Percentiles rank a stretch among this genome's conserved stretches.
Conservation (phyloP, 2,329 filamentous ascomycete genomes). For the Ilyonectria sp. region DNA sequence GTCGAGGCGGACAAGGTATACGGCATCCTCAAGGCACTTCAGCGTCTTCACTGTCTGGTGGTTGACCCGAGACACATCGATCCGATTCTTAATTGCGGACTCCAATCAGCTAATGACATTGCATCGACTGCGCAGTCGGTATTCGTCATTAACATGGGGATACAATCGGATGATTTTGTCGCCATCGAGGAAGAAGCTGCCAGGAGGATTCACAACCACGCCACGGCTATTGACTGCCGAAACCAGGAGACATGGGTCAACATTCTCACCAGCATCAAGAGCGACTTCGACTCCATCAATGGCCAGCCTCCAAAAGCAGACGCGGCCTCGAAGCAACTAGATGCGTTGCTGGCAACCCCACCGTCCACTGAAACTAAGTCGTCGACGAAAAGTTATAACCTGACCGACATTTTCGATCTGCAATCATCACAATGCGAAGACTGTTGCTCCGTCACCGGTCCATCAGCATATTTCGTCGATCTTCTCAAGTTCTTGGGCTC, state of each 20-base stretch:
- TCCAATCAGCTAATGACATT: too few relatives aligned
- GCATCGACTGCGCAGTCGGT: too few relatives aligned
- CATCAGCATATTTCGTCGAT: neutral
- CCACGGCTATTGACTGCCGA: neutral
- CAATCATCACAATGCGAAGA: neutral
- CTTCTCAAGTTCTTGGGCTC: neutral
- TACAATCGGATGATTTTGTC: too few relatives aligned
- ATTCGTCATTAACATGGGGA: neutral
- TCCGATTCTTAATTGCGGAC: neutral
- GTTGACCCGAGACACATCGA: neutral
- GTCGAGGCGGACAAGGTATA: neutral
- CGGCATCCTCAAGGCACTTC: neutral
- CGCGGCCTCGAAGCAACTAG: neutral
- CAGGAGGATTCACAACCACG: neutral
- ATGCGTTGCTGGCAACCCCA: too few relatives aligned
- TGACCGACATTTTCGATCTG: neutral
- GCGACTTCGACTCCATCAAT: neutral
- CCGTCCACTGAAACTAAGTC: too few relatives aligned
- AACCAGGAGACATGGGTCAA: neutral
- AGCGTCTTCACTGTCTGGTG: neutral
- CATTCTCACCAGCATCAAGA: neutral
- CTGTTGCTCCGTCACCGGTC: neutral
- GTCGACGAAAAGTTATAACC: neutral
- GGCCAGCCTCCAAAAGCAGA: neutral
- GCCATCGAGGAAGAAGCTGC: neutral